Evolutionary conservation across 176 grass and related monocot species (phyloP).

Genomic region (Aechmea fasciata): DNA sequence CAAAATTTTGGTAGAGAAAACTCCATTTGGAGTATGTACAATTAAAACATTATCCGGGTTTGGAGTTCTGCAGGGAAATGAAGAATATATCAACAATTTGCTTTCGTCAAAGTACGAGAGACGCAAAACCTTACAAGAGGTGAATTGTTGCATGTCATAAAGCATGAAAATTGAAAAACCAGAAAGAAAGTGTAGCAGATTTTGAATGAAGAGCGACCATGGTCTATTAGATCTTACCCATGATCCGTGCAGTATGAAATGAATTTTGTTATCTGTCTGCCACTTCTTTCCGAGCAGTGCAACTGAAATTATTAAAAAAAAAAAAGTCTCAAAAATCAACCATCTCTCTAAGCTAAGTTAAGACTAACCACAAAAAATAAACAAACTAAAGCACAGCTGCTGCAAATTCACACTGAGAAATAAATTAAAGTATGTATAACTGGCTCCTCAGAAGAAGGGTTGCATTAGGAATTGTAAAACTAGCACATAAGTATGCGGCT

Average conservation of each 20-base stretch:
- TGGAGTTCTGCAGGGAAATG: conserved; percentile 36
- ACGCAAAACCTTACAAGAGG: neutral
- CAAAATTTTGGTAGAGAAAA: conserved; percentile 64
- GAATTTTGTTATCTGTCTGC: conserved; percentile 52
- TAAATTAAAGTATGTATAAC: no score
- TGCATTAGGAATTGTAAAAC: no score
- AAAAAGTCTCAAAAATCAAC: conserved; percentile 5
- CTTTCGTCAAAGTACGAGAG: neutral
- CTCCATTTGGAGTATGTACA: conserved; percentile 52
- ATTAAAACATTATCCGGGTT: conserved; percentile 65
- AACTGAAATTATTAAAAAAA: conserved; percentile 38
- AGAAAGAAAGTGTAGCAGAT: conserved; percentile 14
- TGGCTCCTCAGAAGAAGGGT: no score
- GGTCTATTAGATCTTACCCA: conserved; percentile 39
- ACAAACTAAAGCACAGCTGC: conserved; percentile 4
- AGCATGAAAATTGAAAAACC: neutral
- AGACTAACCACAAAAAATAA: conserved; percentile 9
- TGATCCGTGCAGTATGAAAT: conserved; percentile 83
- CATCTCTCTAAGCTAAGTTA: conserved; percentile 3
- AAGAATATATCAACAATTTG: neutral
- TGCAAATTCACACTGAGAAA: no score
- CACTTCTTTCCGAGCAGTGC: conserved; percentile 55
- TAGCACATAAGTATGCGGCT: no score
- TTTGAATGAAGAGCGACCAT: neutral
- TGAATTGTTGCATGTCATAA: neutral